Evolutionary conservation across 331 rosid genomes (phyloP).

Genomic region (Quercus phellos): DNA sequence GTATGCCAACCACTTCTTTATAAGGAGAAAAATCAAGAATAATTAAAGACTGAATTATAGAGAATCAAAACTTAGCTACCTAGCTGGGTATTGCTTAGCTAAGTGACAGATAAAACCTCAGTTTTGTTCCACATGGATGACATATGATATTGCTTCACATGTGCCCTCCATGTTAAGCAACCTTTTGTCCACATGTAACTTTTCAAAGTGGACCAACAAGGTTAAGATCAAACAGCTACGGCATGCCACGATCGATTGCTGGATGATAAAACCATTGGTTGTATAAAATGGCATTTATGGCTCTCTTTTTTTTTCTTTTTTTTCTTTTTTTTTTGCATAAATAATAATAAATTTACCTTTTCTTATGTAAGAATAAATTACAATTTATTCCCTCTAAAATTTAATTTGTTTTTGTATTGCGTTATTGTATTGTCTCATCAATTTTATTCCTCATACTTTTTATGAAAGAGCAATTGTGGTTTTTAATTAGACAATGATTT

Average conservation of each 20-base stretch:
- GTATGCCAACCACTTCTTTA: not conserved
- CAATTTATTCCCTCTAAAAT: too few species aligned
- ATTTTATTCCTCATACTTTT: too few species aligned
- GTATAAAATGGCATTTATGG: not conserved
- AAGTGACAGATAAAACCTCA: conserved; percentile 1
- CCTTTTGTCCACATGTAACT: conserved; percentile 7
- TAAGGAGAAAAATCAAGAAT: not conserved
- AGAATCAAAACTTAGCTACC: not conserved
- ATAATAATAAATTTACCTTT: too few species aligned
- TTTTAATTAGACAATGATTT: too few species aligned
- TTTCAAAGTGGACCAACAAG: not conserved
- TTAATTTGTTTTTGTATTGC: too few species aligned
- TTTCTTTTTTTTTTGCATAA: too few species aligned
- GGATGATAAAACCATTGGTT: not conserved
- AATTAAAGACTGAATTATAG: not conserved
- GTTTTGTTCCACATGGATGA: conserved; percentile 15
- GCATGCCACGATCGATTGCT: not conserved
- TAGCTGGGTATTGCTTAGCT: not conserved
- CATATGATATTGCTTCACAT: conserved; percentile 13
- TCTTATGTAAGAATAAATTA: too few species aligned
- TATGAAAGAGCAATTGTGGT: too few species aligned
- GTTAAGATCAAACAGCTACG: not conserved
- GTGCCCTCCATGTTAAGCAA: conserved; percentile 20
- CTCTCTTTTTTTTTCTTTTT: too few species aligned
- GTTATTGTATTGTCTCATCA: too few species aligned